Conservation (phyloP, 345 rosid genomes). For the Cardamine resedifolia region DNA sequence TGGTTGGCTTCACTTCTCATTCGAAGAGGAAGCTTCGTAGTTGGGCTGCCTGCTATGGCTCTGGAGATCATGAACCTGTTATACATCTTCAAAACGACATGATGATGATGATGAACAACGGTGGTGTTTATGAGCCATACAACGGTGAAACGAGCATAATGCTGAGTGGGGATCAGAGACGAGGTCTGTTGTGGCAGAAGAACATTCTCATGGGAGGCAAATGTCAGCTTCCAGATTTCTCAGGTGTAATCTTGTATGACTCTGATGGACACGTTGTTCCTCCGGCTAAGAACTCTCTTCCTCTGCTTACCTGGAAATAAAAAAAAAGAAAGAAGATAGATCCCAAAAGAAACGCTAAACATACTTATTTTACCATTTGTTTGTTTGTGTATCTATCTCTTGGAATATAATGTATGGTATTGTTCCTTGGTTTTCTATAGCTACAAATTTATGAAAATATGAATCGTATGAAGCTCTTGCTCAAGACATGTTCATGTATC, state of each 20-base stretch:
- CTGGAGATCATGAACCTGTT: slow-evolving; percentile 54
- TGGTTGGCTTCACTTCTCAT: slow-evolving; percentile 60
- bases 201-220: slow-evolving; percentile 93
- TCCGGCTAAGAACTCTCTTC: slow-evolving; percentile 50
- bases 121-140: slow-evolving; percentile 26
- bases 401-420: slow-evolving; percentile 6
- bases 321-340: neutral
- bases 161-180: slow-evolving; percentile 44
- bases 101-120: slow-evolving; percentile 31
- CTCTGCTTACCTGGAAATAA: slow-evolving; percentile 74
- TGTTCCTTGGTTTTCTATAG: neutral
- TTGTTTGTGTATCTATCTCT: slow-evolving; percentile 23
- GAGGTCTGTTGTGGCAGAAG: slow-evolving; percentile 69
- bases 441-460: neutral
- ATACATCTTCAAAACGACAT: slow-evolving; percentile 50
- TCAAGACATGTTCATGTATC: slow-evolving; percentile 1
- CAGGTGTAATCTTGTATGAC: slow-evolving; percentile 80
- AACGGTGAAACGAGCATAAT: slow-evolving; percentile 34
- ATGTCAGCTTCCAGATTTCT: slow-evolving; percentile 86
- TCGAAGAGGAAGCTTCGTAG: slow-evolving; percentile 49
- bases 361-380: neutral
- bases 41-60: slow-evolving; percentile 59
- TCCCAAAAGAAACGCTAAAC: neutral
- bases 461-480: neutral
- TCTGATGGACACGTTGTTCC: slow-evolving; percentile 59